Conservation (phyloP, 441 rosid genomes). For the Caryocar brasiliense region DNA sequence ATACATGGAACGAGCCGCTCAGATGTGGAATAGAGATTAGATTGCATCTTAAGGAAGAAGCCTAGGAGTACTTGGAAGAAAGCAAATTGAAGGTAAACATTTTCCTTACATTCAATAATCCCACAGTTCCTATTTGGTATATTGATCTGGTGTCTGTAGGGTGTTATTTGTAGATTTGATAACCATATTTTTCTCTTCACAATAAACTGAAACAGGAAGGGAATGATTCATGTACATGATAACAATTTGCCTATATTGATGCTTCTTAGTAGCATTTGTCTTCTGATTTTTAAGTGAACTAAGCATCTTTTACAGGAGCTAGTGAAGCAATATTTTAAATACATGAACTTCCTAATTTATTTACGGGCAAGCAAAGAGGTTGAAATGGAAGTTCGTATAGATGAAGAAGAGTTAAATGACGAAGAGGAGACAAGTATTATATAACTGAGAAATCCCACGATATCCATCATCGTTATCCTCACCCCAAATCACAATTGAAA, state of each 20-base stretch:
- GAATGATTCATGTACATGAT: no score
- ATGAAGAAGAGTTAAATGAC: slow-evolving; percentile 72
- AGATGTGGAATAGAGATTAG: slow-evolving; percentile 97
- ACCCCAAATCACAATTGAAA: no score
- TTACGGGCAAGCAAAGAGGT: slow-evolving; percentile 90
- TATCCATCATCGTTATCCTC: no score
- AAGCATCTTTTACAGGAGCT: slow-evolving; percentile 53
- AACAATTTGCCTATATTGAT: no score
- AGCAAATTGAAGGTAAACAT: slow-evolving; percentile 65
- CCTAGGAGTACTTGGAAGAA: slow-evolving; percentile 86
- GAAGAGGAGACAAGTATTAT: slow-evolving; percentile 59
- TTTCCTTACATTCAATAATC: not conserved
- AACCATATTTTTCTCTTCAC: no score
- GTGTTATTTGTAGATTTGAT: not conserved
- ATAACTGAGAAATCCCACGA: not conserved
- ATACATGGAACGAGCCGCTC: slow-evolving; percentile 89
- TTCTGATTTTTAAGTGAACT: not conserved
- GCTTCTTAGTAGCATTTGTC: no score
- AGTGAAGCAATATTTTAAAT: slow-evolving; percentile 91
- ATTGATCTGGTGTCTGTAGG: not conserved
- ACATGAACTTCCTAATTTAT: slow-evolving; percentile 82
- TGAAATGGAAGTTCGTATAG: slow-evolving; percentile 76
- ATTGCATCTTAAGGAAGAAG: slow-evolving; percentile 86
- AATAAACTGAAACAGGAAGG: no score
- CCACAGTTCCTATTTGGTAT: no score